Conservation (phyloP, 73 alveolate species). For the Tetrahymena elliotti region DNA sequence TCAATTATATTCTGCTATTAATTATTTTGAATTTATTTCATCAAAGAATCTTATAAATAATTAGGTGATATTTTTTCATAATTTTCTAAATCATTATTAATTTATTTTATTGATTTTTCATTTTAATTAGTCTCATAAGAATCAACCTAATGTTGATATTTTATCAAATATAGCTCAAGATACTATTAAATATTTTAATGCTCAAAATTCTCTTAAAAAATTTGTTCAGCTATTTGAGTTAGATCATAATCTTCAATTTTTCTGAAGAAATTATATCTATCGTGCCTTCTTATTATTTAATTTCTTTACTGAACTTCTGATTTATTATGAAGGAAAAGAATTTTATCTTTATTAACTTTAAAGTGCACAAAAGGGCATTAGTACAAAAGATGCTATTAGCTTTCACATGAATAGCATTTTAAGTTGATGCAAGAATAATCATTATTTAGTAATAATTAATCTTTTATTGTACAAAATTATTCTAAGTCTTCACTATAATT, state of each 20-base stretch:
- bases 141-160: not conserved
- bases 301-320: not conserved
- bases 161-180: not conserved
- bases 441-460: not conserved
- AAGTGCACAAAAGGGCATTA: not conserved
- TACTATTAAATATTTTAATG: not conserved
- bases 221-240: not conserved
- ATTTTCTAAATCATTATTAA: not conserved
- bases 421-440: not conserved
- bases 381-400: not conserved
- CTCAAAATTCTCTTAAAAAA: not conserved
- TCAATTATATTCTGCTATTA: too few relatives aligned
- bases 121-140: too few relatives aligned
- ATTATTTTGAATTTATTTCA: not conserved
- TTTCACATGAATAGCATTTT: not conserved
- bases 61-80: not conserved
- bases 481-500: not conserved
- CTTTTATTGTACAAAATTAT: not conserved
- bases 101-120: not conserved
- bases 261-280: not conserved
- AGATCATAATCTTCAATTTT: not conserved
- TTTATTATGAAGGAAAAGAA: not conserved
- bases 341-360: not conserved
- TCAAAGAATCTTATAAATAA: not conserved
- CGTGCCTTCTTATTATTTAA: not conserved